Percentiles rank a stretch among this genome's conserved stretches.
Conservation (phyloP, 768 basidiomycete genomes). For the Psilocybe azurescens region DNA sequence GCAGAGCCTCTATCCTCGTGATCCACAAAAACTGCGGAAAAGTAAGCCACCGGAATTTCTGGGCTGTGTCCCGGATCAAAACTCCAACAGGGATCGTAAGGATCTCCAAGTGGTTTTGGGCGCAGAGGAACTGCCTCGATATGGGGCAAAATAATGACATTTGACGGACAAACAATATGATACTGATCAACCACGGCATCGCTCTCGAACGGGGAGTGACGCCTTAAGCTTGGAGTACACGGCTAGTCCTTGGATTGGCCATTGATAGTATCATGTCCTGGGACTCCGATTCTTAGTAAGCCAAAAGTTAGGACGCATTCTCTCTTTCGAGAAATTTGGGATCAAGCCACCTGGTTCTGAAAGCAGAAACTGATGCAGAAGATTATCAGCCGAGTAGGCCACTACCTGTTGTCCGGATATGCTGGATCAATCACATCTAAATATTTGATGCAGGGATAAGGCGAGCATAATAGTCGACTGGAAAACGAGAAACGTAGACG, state of each 20-base stretch:
- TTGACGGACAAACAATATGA: neutral
- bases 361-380: no score
- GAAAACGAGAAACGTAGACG: neutral
- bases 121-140: slow-evolving; percentile 1
- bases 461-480: neutral
- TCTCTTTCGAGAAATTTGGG: neutral
- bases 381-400: no score
- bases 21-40: neutral
- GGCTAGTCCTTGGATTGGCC: no score
- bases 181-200: neutral
- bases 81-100: neutral
- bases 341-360: neutral
- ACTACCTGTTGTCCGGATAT: no score
- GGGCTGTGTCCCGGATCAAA: neutral
- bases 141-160: slow-evolving; percentile 7
- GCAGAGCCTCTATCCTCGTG: neutral
- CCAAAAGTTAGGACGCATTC: no score
- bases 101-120: neutral
- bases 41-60: neutral
- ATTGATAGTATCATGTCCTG: no score
- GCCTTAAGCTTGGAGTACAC: neutral
- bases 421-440: no score
- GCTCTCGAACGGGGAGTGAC: neutral
- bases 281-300: no score
- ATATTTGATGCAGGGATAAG: no score